phyloP scores from a whole-genome alignment of 2,329 filamentous ascomycete genomes.

The Albophoma yamanashiensis region DNA sequence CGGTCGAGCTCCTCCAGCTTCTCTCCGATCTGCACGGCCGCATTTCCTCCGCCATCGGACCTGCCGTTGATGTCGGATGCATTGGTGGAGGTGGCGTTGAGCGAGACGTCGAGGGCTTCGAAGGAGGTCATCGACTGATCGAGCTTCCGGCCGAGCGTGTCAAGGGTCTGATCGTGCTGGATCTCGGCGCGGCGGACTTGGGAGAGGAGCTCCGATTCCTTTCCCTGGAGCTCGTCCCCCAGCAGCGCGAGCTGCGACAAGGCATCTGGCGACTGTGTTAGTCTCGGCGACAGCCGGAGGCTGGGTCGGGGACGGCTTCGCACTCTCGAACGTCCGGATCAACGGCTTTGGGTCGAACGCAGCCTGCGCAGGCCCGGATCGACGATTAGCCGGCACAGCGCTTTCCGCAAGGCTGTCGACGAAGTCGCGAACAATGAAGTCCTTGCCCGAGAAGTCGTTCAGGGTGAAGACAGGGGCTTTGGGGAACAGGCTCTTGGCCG shows the following conservation, averaged over 20 bases:
- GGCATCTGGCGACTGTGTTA: constrained; percentile 32
- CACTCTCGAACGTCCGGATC: constrained; percentile 86
- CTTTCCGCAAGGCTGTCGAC: constrained; percentile 85
- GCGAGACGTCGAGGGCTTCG: constrained; percentile 73
- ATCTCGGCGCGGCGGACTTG: constrained; percentile 85
- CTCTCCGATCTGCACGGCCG: constrained; percentile 91
- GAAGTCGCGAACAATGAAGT: constrained; percentile 98
- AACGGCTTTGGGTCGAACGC: constrained; percentile 92
- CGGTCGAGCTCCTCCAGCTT: constrained; percentile 88
- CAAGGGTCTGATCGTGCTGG: constrained; percentile 85
- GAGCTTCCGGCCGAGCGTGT: constrained; percentile 77
- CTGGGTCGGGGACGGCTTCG: constrained; percentile 7
- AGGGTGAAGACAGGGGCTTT: constrained; percentile 75
- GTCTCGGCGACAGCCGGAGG: neutral
- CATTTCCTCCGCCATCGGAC: constrained; percentile 60
- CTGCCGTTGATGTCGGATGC: constrained; percentile 20
- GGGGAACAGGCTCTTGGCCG: constrained; percentile 60
- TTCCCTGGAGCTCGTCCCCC: constrained; percentile 75
- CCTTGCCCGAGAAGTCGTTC: constrained; percentile 77
- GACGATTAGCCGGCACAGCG: constrained; percentile 67
- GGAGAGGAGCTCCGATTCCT: constrained; percentile 82
- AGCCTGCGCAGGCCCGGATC: constrained; percentile 55
- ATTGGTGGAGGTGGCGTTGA: constrained; percentile 50
- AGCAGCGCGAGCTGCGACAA: constrained; percentile 58
- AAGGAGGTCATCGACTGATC: constrained; percentile 90